phyloP scores from a whole-genome alignment of 305 asterid species.

The Solanum hybrid region DNA sequence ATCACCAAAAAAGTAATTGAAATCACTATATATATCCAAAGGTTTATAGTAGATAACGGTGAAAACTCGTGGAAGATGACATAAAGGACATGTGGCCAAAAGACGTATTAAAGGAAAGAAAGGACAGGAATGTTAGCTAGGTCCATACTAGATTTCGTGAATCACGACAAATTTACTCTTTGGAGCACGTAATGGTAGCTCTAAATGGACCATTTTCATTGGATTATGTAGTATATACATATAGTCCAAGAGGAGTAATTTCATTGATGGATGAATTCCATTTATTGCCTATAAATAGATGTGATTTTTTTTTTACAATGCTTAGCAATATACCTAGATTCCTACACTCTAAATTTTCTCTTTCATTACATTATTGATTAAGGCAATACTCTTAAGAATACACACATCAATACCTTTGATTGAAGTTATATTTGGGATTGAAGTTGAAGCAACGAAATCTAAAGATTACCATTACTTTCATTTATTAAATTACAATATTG shows the following conservation, averaged over 20 bases:
- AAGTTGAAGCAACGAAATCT: not conserved
- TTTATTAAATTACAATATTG: not conserved
- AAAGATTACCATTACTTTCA: not conserved
- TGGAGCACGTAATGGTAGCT: not conserved
- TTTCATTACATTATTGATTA: not conserved
- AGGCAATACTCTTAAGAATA: not conserved
- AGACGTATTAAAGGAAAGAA: not conserved
- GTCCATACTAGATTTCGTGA: not conserved
- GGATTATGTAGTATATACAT: not conserved
- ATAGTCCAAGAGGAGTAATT: not conserved
- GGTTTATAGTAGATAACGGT: not conserved
- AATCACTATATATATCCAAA: not conserved
- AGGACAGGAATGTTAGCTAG: not conserved
- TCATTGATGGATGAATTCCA: not conserved
- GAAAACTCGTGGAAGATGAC: not conserved
- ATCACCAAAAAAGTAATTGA: not conserved
- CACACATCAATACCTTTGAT: not conserved
- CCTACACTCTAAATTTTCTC: not conserved
- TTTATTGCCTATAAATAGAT: not conserved
- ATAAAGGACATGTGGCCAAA: not conserved
- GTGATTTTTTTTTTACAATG: not conserved
- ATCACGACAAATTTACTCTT: not conserved
- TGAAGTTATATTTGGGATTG: too few species aligned
- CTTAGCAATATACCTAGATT: not conserved
- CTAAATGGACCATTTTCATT: not conserved